Evolutionary conservation across 2,329 filamentous ascomycete species (phyloP).

Genomic region (Cladosporium phlei): DNA sequence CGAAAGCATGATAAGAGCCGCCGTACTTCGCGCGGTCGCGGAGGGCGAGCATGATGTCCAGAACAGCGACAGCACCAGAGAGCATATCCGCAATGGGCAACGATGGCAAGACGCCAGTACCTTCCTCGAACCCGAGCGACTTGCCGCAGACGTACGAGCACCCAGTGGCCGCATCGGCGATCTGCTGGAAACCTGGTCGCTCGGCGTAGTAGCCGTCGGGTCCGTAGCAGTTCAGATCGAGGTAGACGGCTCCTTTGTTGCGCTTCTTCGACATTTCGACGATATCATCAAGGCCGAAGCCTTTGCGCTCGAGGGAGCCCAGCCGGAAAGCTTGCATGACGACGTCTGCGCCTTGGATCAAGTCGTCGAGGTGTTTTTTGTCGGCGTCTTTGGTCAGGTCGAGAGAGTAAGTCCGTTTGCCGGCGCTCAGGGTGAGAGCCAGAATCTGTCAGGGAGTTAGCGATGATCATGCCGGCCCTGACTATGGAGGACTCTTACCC

Average conservation of each 20-base stretch:
- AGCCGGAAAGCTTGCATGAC: conserved; percentile 49
- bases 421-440: conserved; percentile 47
- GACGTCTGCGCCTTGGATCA: conserved; percentile 48
- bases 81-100: conserved; percentile 30
- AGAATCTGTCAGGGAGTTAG: conserved; percentile 20
- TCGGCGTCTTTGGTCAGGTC: conserved; percentile 41
- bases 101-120: conserved; percentile 25
- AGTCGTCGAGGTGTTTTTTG: conserved; percentile 34
- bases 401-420: conserved; percentile 46
- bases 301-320: conserved; percentile 44
- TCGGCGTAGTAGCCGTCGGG: conserved; percentile 46
- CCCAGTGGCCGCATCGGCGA: conserved; percentile 44
- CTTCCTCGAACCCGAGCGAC: conserved; percentile 29
- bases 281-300: conserved; percentile 18
- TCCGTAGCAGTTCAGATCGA: conserved; percentile 52
- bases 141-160: conserved; percentile 36
- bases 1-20: conserved; percentile 32
- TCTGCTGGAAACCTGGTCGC: conserved; percentile 51
- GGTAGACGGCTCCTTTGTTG: conserved; percentile 43
- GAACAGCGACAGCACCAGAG: conserved; percentile 25
- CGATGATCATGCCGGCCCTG: not conserved
- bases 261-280: conserved; percentile 23
- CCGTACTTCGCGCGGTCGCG: conserved; percentile 34
- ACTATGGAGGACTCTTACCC: not conserved
- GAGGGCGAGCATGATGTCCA: conserved; percentile 27